phyloP scores from a whole-genome alignment of 1,139 yeast species.

The Pichia sp. region DNA sequence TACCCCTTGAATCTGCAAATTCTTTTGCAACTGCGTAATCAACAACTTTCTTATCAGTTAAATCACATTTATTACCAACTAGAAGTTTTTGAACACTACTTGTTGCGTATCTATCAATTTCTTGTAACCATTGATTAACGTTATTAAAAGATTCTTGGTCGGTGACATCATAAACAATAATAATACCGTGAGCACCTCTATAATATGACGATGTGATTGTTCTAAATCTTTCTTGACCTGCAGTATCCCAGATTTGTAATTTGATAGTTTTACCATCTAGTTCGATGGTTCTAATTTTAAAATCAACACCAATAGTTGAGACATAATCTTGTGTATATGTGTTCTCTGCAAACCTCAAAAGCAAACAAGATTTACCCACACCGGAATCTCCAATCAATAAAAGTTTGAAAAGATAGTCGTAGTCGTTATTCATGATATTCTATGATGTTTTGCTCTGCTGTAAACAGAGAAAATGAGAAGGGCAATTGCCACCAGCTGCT shows the following conservation, averaged over 20 bases:
- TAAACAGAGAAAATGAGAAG: background rate
- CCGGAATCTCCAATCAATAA: constrained; percentile 97
- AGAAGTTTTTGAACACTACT: constrained; percentile 94
- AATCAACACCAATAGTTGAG: constrained; percentile 96
- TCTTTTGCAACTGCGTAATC: constrained; percentile 96
- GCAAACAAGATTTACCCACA: constrained; percentile 93
- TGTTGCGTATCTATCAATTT: constrained; percentile 96
- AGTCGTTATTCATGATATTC: constrained; percentile 63
- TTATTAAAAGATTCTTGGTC: constrained; percentile 97
- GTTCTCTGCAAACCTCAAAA: constrained; percentile 94
- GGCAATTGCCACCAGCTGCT: background rate
- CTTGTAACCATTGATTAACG: constrained; percentile 98
- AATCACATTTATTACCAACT: constrained; percentile 95
- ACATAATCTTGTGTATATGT: constrained; percentile 96
- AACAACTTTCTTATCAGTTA: constrained; percentile 89
- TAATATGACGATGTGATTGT: constrained; percentile 96
- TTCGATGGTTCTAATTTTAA: constrained; percentile 94
- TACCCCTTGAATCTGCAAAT: constrained; percentile 92
- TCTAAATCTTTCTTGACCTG: constrained; percentile 97
- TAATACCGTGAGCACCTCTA: constrained; percentile 98
- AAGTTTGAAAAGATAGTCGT: constrained; percentile 94
- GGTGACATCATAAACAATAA: constrained; percentile 95
- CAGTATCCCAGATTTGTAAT: constrained; percentile 98
- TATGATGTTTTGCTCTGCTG: background rate
- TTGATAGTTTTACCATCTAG: constrained; percentile 95